Evolutionary conservation across 2,329 filamentous ascomycete species (phyloP), one percentile per base, ranked within the genome.

Genomic region (Pseudocercospora macadamiae): DNA sequence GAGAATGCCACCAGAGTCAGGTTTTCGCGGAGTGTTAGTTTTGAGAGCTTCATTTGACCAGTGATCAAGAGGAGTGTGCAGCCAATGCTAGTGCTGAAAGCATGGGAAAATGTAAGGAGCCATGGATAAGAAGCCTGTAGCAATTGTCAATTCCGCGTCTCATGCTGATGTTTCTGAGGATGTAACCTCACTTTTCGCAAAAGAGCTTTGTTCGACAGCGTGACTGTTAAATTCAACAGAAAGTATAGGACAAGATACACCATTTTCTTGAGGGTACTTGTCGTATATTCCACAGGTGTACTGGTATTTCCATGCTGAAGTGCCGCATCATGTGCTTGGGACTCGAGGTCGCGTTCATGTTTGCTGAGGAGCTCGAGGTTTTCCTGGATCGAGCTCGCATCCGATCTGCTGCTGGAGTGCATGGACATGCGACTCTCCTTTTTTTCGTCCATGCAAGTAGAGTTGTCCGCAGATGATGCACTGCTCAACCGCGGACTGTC

Each of bases 201-300:
- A 19, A 85, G 79, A 19, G 83, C 75, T 71, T 85, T 85, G 74
- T 85, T 85, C 70, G 84, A 85, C 16, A 85, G 76, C n/a, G 83
- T 85, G 51, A 85, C 71, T 57, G 70, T 70, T 49, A 79, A 70
- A 62, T 78, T 79, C 62, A 78, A 73, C 64, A 80, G 74, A 67
- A 84, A 84, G 69, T 84, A 84, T 6, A 71, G 51, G 8, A 44
- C 67, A 2, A 69, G 60, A 32, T 64, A 69, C 34, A 62, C 39
- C 14, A 69, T 54, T 54, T 69, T 69, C 52, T 60, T 64, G 54
- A 56, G 58, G 9, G 64, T 66, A n/a, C 66, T 67, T 16, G 62
- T 60, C 25, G 52, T 66, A 55, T 69, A 66, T 34, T 69, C 66
- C 25, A 64, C 45, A 32, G 66, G 66, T 26, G 55, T 57, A 16